Evolutionary conservation across 2,329 filamentous ascomycete species (phyloP).

Genomic region (Fonsecaea monophora): DNA sequence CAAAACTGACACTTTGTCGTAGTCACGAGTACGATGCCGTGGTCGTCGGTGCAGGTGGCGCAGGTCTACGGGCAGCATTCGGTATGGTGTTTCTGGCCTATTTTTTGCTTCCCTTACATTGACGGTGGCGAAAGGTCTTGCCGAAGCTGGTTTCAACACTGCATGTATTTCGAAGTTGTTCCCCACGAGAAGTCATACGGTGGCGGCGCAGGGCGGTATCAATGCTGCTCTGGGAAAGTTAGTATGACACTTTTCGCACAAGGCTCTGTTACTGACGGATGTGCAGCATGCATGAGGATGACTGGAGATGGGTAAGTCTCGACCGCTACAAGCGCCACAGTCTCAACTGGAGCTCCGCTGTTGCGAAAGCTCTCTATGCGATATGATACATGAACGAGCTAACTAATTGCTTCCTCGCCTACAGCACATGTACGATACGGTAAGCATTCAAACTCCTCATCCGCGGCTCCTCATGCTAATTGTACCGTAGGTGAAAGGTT

Average conservation of each 20-base stretch:
- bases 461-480: neutral
- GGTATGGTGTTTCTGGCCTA: slow-evolving; percentile 38
- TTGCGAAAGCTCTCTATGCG: neutral
- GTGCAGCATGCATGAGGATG: slow-evolving; percentile 59
- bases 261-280: slow-evolving; percentile 24
- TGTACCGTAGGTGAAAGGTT: slow-evolving; percentile 55
- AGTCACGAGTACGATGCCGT: slow-evolving; percentile 93
- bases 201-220: slow-evolving; percentile 71
- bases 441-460: neutral
- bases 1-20: slow-evolving; percentile 46
- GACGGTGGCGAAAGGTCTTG: slow-evolving; percentile 50
- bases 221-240: slow-evolving; percentile 64
- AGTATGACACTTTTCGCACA: slow-evolving; percentile 22
- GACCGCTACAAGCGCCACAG: too few species aligned
- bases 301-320: slow-evolving; percentile 57
- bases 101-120: neutral
- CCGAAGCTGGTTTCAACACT: slow-evolving; percentile 69
- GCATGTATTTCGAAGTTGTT: slow-evolving; percentile 71
- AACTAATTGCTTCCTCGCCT: neutral
- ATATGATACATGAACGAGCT: neutral
- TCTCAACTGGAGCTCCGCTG: neutral
- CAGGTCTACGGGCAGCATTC: slow-evolving; percentile 68
- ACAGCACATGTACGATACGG: slow-evolving; percentile 65
- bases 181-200: slow-evolving; percentile 68
- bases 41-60: slow-evolving; percentile 73